Conservation (phyloP, 345 rosid genomes). For the Pugionium dolabratum region DNA sequence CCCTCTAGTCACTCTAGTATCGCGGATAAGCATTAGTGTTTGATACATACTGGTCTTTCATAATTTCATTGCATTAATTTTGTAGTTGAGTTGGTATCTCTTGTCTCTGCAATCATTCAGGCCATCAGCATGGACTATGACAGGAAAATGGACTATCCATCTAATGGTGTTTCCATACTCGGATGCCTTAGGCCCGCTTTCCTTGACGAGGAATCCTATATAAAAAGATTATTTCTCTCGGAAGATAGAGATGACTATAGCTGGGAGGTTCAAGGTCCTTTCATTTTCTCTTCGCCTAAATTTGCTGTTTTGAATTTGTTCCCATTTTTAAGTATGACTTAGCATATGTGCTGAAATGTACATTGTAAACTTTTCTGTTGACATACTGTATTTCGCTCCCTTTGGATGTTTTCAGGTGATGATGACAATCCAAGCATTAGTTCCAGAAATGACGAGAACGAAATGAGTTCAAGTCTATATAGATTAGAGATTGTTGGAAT, state of each 20-base stretch:
- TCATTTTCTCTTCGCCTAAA: slow-evolving; percentile 9
- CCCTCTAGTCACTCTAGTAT: neutral
- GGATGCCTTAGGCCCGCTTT: slow-evolving; percentile 85
- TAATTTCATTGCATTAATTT: slow-evolving; percentile 5
- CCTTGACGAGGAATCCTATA: slow-evolving; percentile 71
- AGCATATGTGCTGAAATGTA: neutral
- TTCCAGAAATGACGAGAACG: slow-evolving; percentile 48
- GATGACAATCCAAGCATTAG: slow-evolving; percentile 49
- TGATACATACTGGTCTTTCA: slow-evolving; percentile 20
- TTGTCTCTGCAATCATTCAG: slow-evolving; percentile 45
- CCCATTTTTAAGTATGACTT: too few species aligned
- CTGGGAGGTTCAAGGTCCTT: slow-evolving; percentile 66
- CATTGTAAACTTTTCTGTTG: neutral
- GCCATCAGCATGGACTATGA: slow-evolving; percentile 56
- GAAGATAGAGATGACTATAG: slow-evolving; percentile 61
- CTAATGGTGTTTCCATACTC: slow-evolving; percentile 85
- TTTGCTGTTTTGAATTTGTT: slow-evolving; percentile 4
- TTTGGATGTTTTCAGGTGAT: slow-evolving; percentile 50
- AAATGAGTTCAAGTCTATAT: slow-evolving; percentile 57
- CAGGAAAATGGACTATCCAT: slow-evolving; percentile 71
- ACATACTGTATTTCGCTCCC: slow-evolving; percentile 1
- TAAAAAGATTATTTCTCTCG: slow-evolving; percentile 57
- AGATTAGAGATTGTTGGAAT: slow-evolving; percentile 77
- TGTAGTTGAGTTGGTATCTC: slow-evolving; percentile 25
- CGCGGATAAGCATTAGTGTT: neutral